These are phyloP conservation scores for Hygrophorus russula DNA, from an alignment of 768 basidiomycete genomes.

Conservation along the genomic window DNA sequence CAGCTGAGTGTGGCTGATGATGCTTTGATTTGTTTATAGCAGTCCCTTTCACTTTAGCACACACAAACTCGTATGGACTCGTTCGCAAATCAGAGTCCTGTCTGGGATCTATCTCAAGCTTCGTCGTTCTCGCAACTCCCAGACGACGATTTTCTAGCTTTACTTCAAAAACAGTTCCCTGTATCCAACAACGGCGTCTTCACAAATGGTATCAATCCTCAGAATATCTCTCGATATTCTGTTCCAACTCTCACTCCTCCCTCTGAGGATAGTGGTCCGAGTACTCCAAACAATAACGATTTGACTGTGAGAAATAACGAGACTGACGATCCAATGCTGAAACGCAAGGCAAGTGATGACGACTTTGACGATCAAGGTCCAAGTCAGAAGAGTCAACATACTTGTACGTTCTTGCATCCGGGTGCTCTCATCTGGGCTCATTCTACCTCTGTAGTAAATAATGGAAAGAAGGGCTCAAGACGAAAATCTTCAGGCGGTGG, in stretches of 20 bases:
- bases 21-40: too few relatives aligned
- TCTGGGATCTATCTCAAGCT: slow-evolving; percentile 61
- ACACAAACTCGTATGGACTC: slow-evolving; percentile 36
- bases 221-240: slow-evolving; percentile 40
- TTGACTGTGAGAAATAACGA: slow-evolving; percentile 12
- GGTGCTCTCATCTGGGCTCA: neutral
- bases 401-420: slow-evolving; percentile 27
- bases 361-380: slow-evolving; percentile 50
- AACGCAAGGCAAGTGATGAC: slow-evolving; percentile 69
- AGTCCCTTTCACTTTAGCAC: neutral
- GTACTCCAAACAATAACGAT: slow-evolving; percentile 41
- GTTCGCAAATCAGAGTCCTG: slow-evolving; percentile 32
- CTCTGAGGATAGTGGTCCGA: slow-evolving; percentile 72
- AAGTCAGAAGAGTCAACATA: slow-evolving; percentile 55
- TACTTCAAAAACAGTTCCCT: slow-evolving; percentile 69
- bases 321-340: slow-evolving; percentile 41
- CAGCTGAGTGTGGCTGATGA: too few relatives aligned
- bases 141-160: slow-evolving; percentile 68
- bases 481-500: slow-evolving; percentile 6
- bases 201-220: slow-evolving; percentile 45
- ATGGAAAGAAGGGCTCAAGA: slow-evolving; percentile 17
- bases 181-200: slow-evolving; percentile 13
- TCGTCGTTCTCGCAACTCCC: slow-evolving; percentile 50
- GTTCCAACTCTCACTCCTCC: slow-evolving; percentile 46
- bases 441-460: slow-evolving; percentile 5